phyloP scores from a whole-genome alignment of 345 rosid genomes.

The Erysimum cheiranthoides region DNA sequence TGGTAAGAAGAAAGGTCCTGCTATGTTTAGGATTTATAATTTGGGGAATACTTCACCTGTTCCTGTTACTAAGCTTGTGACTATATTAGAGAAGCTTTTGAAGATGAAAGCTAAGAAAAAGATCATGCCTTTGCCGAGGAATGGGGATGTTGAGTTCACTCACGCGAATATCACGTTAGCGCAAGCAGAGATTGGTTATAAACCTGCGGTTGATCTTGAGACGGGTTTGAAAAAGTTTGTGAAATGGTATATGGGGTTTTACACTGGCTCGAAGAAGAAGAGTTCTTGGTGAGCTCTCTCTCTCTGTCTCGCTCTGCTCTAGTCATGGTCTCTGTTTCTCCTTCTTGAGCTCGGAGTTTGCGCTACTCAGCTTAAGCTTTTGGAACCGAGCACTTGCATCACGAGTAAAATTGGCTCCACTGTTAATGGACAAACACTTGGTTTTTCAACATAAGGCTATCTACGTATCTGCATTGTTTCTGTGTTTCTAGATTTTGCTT shows the following conservation, averaged over 20 bases:
- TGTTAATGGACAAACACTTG: conserved; percentile 20
- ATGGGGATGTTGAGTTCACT: conserved; percentile 74
- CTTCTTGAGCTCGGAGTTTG: conserved; percentile 24
- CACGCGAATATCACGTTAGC: conserved; percentile 70
- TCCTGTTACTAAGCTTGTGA: conserved; percentile 62
- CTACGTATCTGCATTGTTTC: conserved; percentile 40
- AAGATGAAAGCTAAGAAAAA: conserved; percentile 67
- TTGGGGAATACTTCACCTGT: conserved; percentile 71
- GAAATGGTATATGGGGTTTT: conserved; percentile 66
- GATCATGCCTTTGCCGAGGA: conserved; percentile 62
- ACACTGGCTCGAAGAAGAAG: conserved; percentile 56
- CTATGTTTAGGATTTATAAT: conserved; percentile 64
- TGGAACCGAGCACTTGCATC: conserved; percentile 20
- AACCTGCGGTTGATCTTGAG: conserved; percentile 66
- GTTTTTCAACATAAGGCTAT: conserved; percentile 34
- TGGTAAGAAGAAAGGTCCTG: conserved; percentile 66
- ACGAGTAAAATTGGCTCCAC: conserved; percentile 8
- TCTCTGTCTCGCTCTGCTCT: neutral
- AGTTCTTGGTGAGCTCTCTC: conserved; percentile 46
- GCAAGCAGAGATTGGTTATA: conserved; percentile 59
- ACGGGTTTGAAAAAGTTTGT: conserved; percentile 75
- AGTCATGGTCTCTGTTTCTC: neutral
- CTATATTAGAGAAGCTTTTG: conserved; percentile 66
- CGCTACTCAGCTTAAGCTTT: conserved; percentile 16
- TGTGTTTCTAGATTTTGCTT: conserved; percentile 39